Evolutionary conservation across 352 stramenopile genomes (phyloP).

Genomic region (Phytophthora colocasiae): DNA sequence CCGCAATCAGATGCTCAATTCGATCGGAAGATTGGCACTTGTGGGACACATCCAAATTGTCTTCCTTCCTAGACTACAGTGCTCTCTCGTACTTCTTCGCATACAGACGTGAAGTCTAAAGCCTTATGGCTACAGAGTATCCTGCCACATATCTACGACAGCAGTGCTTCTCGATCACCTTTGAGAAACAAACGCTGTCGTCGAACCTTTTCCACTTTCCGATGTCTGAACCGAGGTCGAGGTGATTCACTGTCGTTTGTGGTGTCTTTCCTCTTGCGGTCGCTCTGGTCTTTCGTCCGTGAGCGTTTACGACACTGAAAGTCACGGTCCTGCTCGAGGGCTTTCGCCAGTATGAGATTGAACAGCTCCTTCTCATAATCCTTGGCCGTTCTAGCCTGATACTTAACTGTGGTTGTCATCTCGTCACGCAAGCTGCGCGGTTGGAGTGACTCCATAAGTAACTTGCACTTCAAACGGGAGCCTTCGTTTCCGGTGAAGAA

Average conservation of each 20-base stretch:
- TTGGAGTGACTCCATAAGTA: constrained; percentile 13
- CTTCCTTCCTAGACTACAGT: too few species aligned
- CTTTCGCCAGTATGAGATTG: constrained; percentile 18
- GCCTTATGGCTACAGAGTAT: too few species aligned
- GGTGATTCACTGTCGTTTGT: neutral
- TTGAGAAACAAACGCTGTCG: too few species aligned
- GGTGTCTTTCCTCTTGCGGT: constrained; percentile 6
- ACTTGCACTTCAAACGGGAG: constrained; percentile 13
- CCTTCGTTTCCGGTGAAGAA: constrained; percentile 19
- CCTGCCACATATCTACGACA: too few species aligned
- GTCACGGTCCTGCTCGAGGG: constrained; percentile 21
- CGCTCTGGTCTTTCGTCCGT: constrained; percentile 4
- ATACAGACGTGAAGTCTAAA: too few species aligned
- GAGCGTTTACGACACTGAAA: constrained; percentile 21
- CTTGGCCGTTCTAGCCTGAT: constrained; percentile 13
- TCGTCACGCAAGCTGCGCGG: constrained; percentile 13
- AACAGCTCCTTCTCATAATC: constrained; percentile 20
- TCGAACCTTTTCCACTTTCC: neutral
- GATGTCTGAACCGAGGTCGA: constrained; percentile 1
- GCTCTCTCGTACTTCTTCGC: too few species aligned
- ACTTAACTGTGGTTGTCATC: constrained; percentile 17
- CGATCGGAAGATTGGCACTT: too few species aligned
- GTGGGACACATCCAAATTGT: too few species aligned
- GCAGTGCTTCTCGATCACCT: too few species aligned
- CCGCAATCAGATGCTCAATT: too few species aligned